Base-by-base conservation (phyloP, 2,329 filamentous ascomycete genomes). In the Xylaria hypoxylon region DNA sequence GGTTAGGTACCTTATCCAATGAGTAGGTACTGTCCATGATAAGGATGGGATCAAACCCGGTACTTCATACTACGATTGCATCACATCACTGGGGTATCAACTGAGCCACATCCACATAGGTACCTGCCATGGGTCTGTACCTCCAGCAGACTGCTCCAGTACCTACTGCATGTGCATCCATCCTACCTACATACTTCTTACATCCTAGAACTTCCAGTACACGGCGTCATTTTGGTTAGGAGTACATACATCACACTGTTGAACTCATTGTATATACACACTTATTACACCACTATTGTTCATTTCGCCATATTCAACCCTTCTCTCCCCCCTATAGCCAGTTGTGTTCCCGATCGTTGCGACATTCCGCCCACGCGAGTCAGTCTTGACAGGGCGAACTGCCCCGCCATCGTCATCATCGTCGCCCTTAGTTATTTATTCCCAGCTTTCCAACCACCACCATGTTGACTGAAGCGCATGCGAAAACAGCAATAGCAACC, bases 391-490 rank as follows among this genome's bases (percentile, higher is more conserved):
- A 28, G 5, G 35, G 7, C 24, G 3, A 8, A 53, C 40, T 35
- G 28, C 55, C 55, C 55, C 59, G 42, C 53, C 33, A 59, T 56
- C 59, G 22, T 15, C 48, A 38, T n/a, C 35, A 19, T 51, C 44
- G 24, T 11, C 26, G 47, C 47, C 7, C 47, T 22, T 8, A 13
- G 2, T 31, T 26, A 13, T 8, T 31, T 26, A 26, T 31, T 24
- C n/a, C 17, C 15, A 50, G 33, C 28, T 56, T 31, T 51, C 33
- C 19, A 31, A n/a, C 24, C 57, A 62, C 45, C 63, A 67, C 33
- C 53, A 69, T 70, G 66, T 58, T 51, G 40, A 28, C 28, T 44
- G 59, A 56, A 50, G 44, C 51, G n/a, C 47, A 64, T 64, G 35
- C 52, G 15, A 47, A 28, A 38, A 47, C 52, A 51, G 19, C 26